phyloP scores from a whole-genome alignment of 2,329 filamentous ascomycete species.

The Aureobasidium sp. region DNA sequence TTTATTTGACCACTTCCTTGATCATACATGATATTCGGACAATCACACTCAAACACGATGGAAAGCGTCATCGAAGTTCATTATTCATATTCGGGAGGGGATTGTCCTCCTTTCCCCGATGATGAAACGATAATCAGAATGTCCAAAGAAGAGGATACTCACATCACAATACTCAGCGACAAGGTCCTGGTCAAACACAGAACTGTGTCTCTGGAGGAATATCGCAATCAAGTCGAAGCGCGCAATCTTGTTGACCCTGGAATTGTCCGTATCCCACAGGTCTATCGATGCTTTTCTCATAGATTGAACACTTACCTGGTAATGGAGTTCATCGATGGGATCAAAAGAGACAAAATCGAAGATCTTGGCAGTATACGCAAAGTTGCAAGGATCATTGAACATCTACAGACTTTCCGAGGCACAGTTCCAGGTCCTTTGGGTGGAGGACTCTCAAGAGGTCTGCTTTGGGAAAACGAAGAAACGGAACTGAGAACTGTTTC shows the following conservation, averaged over 20 bases:
- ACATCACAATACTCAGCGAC: background rate
- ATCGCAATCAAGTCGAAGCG: background rate
- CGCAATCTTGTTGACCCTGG: background rate
- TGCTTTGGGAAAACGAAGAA: background rate
- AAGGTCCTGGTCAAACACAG: background rate
- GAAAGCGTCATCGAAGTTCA: background rate
- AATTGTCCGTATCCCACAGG: background rate
- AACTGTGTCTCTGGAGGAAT: background rate
- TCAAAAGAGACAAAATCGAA: background rate
- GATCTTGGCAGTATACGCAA: background rate
- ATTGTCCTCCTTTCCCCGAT: background rate
- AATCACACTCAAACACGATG: background rate
- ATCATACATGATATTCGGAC: no score
- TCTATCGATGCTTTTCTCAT: background rate
- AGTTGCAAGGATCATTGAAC: background rate
- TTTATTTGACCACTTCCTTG: no score
- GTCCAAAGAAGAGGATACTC: background rate
- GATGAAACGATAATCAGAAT: background rate
- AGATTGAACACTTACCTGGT: background rate
- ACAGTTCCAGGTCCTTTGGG: background rate
- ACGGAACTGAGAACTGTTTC: background rate
- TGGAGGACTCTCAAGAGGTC: background rate
- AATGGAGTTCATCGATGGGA: background rate
- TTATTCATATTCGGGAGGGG: background rate
- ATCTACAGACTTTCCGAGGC: background rate